These are phyloP conservation scores for Mycena rosella DNA, from an alignment of 768 basidiomycete species.

Conservation along the genomic window DNA sequence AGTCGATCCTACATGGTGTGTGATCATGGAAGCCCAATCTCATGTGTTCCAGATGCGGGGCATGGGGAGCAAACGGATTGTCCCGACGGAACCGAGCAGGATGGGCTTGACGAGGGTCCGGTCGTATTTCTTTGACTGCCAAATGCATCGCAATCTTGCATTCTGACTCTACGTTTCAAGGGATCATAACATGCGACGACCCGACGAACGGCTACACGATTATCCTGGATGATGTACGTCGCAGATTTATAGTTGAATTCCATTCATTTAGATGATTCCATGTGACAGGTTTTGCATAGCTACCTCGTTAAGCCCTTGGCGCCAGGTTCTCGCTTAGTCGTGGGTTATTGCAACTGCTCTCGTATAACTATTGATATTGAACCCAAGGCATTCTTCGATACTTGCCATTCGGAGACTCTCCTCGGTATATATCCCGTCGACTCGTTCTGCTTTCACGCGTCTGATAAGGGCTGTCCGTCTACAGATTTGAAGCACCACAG, in stretches of 20 bases:
- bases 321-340: slow-evolving; percentile 1
- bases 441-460: too few species aligned
- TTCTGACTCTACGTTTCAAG: neutral
- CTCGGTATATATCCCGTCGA: neutral
- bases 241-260: too few species aligned
- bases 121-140: neutral
- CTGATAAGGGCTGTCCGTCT: neutral
- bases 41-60: slow-evolving; percentile 7
- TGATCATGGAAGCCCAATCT: neutral
- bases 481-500: slow-evolving; percentile 8
- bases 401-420: slow-evolving; percentile 15
- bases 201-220: neutral
- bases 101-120: slow-evolving; percentile 10
- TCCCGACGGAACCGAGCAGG: slow-evolving; percentile 12
- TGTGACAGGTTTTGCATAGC: too few species aligned
- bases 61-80: neutral
- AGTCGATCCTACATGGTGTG: neutral
- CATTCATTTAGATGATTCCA: neutral
- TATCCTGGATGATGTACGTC: slow-evolving; percentile 8
- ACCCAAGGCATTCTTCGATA: slow-evolving; percentile 2
- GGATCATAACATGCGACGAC: slow-evolving; percentile 4
- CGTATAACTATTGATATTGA: neutral
- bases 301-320: slow-evolving; percentile 17
- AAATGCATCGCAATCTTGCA: too few species aligned
- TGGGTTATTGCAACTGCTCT: neutral